Evolutionary conservation across 352 stramenopile species (phyloP), one percentile per base, ranked within the genome.

Genomic region (Phytopythium vexans): DNA sequence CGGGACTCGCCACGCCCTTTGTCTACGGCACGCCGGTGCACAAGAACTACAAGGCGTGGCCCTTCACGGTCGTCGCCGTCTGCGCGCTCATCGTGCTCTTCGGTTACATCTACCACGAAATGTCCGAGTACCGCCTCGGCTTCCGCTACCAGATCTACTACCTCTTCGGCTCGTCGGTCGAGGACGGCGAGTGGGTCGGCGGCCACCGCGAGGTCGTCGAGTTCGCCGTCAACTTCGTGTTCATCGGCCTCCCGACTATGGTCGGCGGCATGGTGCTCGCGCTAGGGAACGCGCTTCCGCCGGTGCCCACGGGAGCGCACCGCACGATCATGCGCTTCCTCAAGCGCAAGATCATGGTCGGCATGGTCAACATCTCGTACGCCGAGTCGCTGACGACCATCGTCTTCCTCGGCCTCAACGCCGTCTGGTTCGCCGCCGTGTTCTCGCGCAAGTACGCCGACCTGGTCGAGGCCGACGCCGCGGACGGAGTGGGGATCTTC

Each of bases 1-100:
- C 77, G 37, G 57, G 56, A 21, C 59, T 88, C 14, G 77, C 77
- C 5, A 84, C 76, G 54, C 78, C 76, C 21, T 88, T 83, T 35
- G 70, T 92, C 38, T 92, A 92, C 66, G 74, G 73, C 45, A 92
- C 82, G 34, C 82, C 82, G 12, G 59, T 90, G 52, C 62, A 74
- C 54, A 92, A 92, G 60, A 88, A 77, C 42, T 89, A 91, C 71
- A 92, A 92, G 69, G 68, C 65, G 48, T 92, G 82, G 82, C 82
- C 82, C 4, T 92, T 89, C 50, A 54, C 78, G 10, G 64, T 79
- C 32, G 82, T 92, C 16, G 59, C 43, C 3, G 11, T 74, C 38
- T 84, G 76, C 43, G 77, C 76, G 1, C 21, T 59, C 3, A 8
- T 89, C 49, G 76, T 87, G 34, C 27, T 79, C 46, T 88, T 86